A percentile compares a stretch with the other conserved stretches of the same genome.
Evolutionary conservation across 305 asterid genomes (phyloP).

Genomic region (Rubia balearica): DNA sequence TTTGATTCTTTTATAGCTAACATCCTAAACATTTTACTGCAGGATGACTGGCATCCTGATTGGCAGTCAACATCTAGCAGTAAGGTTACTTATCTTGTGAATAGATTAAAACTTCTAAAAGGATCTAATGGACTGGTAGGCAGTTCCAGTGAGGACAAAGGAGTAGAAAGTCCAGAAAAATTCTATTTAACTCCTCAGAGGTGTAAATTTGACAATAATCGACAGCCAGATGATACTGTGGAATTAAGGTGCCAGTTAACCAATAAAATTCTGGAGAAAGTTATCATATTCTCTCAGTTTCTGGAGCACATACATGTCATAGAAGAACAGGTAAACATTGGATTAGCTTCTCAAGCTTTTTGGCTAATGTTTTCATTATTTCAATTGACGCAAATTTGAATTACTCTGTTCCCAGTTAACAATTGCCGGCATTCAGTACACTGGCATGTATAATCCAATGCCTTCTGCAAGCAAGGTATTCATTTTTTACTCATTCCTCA

Average conservation of each 20-base stretch:
- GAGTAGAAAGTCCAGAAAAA: conserved; percentile 23
- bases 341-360: conserved; percentile 21
- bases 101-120: conserved; percentile 48
- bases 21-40: conserved; percentile 22
- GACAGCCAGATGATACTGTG: conserved; percentile 24
- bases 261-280: conserved; percentile 51
- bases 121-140: conserved; percentile 46
- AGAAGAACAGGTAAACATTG: conserved; percentile 72
- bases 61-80: conserved; percentile 99
- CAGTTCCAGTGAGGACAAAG: conserved; percentile 28
- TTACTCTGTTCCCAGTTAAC: conserved; percentile 44
- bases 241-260: conserved; percentile 26
- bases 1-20: neutral
- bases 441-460: conserved; percentile 93
- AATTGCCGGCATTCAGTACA: conserved; percentile 67
- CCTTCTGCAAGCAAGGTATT: conserved; percentile 65
- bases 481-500: neutral
- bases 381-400: conserved; percentile 19
- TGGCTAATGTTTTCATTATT: conserved; percentile 16
- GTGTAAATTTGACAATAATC: conserved; percentile 20
- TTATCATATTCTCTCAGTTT: conserved; percentile 91
- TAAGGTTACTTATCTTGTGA: conserved; percentile 76
- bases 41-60: conserved; percentile 99
- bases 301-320: conserved; percentile 94
- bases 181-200: conserved; percentile 21